phyloP scores from a whole-genome alignment of 805 yeast genomes.

The Schwanniomyces pseudopolymorphus region DNA sequence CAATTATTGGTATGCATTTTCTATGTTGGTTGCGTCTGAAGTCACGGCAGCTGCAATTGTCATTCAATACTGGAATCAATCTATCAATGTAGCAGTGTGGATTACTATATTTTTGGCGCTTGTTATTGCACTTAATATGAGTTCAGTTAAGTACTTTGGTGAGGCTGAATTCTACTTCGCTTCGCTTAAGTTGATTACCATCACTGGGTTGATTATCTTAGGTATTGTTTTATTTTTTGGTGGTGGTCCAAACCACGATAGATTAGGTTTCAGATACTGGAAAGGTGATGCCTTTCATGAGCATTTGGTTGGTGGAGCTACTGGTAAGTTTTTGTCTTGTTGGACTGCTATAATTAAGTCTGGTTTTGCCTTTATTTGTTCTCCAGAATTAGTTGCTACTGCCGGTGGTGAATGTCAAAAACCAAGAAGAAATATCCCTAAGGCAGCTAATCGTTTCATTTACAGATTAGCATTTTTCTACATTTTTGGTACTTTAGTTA shows the following conservation, averaged over 20 bases:
- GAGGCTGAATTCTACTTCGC: constrained; percentile 40
- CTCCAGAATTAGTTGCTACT: constrained; percentile 68
- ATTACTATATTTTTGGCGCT: constrained; percentile 32
- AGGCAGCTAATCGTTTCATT: constrained; percentile 59
- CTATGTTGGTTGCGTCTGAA: constrained; percentile 35
- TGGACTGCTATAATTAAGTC: constrained; percentile 64
- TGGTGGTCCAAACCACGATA: constrained; percentile 38
- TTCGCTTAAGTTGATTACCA: constrained; percentile 28
- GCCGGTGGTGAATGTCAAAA: constrained; percentile 53
- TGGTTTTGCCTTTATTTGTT: constrained; percentile 62
- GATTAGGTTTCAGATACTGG: constrained; percentile 49
- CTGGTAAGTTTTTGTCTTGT: constrained; percentile 64
- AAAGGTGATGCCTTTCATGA: constrained; percentile 35
- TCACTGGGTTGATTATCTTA: constrained; percentile 30
- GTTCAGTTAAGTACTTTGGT: constrained; percentile 32
- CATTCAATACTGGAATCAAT: constrained; percentile 33
- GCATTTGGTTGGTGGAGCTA: constrained; percentile 49
- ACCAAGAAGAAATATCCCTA: constrained; percentile 44
- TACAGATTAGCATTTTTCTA: constrained; percentile 47
- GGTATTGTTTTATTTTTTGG: constrained; percentile 39
- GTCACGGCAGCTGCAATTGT: constrained; percentile 36
- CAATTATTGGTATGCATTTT: constrained; percentile 34
- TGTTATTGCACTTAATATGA: constrained; percentile 24
- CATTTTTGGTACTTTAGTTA: constrained; percentile 38
- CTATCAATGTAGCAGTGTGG: constrained; percentile 35